Evolutionary conservation across 306 rosid genomes (phyloP), one percentile per base, ranked within the genome.

Genomic region (Trichosanthes cucumerina): DNA sequence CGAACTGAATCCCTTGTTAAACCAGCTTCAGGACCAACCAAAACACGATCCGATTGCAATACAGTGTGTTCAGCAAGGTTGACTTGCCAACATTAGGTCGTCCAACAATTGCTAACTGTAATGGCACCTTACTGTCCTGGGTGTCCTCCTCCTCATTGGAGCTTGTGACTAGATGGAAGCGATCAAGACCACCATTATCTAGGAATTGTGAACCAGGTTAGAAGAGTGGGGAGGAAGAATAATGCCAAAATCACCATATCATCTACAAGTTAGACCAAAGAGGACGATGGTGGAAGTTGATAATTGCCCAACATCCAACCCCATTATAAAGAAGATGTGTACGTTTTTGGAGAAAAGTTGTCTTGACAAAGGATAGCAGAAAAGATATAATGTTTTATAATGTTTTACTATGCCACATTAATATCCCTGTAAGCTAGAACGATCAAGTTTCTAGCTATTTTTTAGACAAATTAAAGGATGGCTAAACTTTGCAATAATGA

Each of bases 11-110:
- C 98, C 86, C 98, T 87, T 52, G 98, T 95, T 71, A 95, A 81
- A 80, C 98, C 98, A 83, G 96, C 93, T 87, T 95, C 98, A 13
- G 98, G 97, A 49, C 98, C 97, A 83, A 92, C 97, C 83, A 95
- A 86, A 81, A 92, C 98, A 11, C 98, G 98, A 15, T 95, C 89
- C 86, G 93, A 92, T 84, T 92, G 97, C 83, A 95, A 83, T n/a
- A n/a, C 85, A 95, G 80, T n/a, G 93, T 82, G 79, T 91, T 95
- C 63, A 95, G 86, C 80, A 91, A 86, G 82, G 99, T 95, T 80
- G 99, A 92, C 87, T 92, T 95, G 81, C 97, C 97, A 58, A 92
- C 99, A 85, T 95, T 95, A 74, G 97, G 97, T 68, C 96, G 92
- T 87, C 98, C 98, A 16, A 95, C 97, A 75, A 95, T 95, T 75